A percentile compares a stretch with the other conserved stretches of the same genome.
Conservation (phyloP, 2,329 filamentous ascomycete genomes). For the Zasmidium citrigriseum region DNA sequence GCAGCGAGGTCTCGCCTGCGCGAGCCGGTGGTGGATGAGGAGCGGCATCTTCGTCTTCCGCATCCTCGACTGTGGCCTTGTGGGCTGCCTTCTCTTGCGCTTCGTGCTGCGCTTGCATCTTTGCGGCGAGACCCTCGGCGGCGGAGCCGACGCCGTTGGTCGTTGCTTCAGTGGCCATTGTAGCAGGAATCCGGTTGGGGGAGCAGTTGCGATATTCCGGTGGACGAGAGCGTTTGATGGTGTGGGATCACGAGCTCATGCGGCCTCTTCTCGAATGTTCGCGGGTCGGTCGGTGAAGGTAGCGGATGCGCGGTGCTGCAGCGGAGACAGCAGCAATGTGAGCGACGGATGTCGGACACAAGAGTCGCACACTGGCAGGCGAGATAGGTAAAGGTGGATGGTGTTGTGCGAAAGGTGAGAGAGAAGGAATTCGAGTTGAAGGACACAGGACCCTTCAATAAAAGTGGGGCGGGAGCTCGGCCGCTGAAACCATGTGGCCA, state of each 20-base stretch:
- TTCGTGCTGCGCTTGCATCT: conserved; percentile 56
- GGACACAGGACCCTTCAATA: too few relatives aligned
- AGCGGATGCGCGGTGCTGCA: background rate
- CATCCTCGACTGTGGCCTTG: conserved; percentile 74
- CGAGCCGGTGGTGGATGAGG: conserved; percentile 56
- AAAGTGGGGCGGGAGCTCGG: too few relatives aligned
- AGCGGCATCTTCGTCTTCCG: conserved; percentile 74
- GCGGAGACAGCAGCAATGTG: background rate
- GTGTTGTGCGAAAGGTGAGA: background rate
- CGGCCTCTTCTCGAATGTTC: conserved; percentile 16
- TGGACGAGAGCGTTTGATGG: conserved; percentile 8
- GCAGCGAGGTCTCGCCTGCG: conserved; percentile 45
- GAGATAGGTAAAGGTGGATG: background rate
- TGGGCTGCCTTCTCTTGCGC: conserved; percentile 54
- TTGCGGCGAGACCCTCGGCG: conserved; percentile 46
- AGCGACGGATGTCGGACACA: background rate
- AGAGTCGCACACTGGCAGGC: background rate
- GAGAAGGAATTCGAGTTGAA: too few relatives aligned
- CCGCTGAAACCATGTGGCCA: too few relatives aligned
- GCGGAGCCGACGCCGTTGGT: conserved; percentile 22
- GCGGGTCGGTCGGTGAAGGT: conserved; percentile 2
- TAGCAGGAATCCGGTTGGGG: conserved; percentile 22
- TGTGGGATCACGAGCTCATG: conserved; percentile 15
- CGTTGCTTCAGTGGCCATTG: conserved; percentile 27
- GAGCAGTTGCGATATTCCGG: conserved; percentile 15